Percentiles rank a stretch among this genome's conserved stretches.
phyloP scores from a whole-genome alignment of 108 stramenopile genomes.

The Stephanodiscus triporus region DNA sequence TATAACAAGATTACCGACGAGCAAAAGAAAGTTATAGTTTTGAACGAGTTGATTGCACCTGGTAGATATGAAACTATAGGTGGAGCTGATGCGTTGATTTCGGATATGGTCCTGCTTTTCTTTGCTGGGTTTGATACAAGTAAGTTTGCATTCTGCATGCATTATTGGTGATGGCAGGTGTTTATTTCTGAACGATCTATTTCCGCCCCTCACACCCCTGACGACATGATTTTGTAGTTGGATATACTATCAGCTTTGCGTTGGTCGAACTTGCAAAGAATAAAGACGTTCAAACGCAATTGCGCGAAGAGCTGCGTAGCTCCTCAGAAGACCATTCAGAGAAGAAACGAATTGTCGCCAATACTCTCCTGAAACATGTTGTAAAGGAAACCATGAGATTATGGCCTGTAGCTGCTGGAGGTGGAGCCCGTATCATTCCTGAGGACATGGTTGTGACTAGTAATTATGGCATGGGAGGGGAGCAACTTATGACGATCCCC shows the following conservation, averaged over 20 bases:
- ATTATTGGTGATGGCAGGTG: conserved; percentile 6
- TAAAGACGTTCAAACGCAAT: conserved; percentile 22
- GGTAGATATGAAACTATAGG: conserved; percentile 28
- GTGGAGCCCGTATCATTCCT: conserved; percentile 31
- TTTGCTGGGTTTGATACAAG: conserved; percentile 59
- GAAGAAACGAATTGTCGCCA: background rate
- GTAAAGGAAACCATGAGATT: conserved; percentile 52
- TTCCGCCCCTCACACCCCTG: too few species aligned
- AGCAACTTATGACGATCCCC: conserved; percentile 25
- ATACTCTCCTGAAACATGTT: conserved; percentile 50
- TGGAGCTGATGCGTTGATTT: conserved; percentile 33
- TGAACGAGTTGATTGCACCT: conserved; percentile 17
- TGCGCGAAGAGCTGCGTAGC: conserved; percentile 38
- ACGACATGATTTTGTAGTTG: background rate
- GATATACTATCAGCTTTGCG: background rate
- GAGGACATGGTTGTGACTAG: conserved; percentile 26
- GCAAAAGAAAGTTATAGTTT: background rate
- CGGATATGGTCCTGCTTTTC: conserved; percentile 54
- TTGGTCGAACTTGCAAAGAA: conserved; percentile 53
- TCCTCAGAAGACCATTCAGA: conserved; percentile 12
- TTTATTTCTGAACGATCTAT: background rate
- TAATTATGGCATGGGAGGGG: background rate
- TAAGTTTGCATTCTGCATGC: conserved; percentile 49
- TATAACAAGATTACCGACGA: background rate
- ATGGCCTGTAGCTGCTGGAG: conserved; percentile 33